Percentiles rank a stretch among this genome's conserved stretches.
Conservation (phyloP, 441 rosid genomes). For the Macaranga tanarius region DNA sequence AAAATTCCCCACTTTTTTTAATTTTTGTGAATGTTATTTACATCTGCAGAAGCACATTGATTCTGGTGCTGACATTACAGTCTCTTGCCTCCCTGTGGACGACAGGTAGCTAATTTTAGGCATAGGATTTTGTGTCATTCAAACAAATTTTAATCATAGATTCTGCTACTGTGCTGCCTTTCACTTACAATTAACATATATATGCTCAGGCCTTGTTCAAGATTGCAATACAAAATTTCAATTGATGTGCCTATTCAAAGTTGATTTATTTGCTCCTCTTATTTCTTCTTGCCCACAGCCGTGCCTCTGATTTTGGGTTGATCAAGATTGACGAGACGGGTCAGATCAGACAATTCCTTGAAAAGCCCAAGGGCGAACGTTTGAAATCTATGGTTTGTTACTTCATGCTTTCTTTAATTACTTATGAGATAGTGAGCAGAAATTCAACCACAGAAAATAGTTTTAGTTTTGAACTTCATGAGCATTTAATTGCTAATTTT, state of each 20-base stretch:
- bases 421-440: neutral
- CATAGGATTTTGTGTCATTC: neutral
- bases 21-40: neutral
- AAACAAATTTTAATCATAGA: neutral
- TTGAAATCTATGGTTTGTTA: conserved; percentile 69
- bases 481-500: conserved; percentile 16
- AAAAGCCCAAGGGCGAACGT: conserved; percentile 73
- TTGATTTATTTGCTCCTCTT: neutral
- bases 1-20: neutral
- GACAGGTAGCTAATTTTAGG: conserved; percentile 41
- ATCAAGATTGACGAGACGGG: conserved; percentile 69
- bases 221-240: neutral
- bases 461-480: neutral
- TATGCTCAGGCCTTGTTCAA: neutral
- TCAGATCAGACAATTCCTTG: conserved; percentile 59
- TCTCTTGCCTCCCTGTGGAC: conserved; percentile 73
- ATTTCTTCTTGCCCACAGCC: conserved; percentile 38
- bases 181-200: neutral
- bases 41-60: conserved; percentile 69
- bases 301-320: conserved; percentile 77
- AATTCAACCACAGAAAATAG: neutral
- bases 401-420: neutral
- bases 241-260: neutral
- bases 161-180: neutral
- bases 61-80: conserved; percentile 74